Percentiles rank a stretch among this genome's conserved stretches.
Evolutionary conservation across 1,139 yeast genomes (phyloP).

Genomic region (Hemisphaericaspora xylanilytica): DNA sequence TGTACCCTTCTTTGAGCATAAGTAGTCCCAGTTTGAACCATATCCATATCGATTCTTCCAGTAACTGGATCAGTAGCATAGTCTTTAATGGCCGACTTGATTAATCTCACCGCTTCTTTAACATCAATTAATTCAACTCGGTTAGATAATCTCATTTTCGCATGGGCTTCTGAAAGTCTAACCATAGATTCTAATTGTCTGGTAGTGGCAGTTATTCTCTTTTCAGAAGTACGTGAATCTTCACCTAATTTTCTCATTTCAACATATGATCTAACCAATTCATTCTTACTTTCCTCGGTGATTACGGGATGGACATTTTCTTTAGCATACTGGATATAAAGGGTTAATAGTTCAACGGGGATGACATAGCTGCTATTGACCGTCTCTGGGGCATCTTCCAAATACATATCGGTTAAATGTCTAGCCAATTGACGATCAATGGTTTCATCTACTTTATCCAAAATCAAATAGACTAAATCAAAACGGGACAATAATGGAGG

Average conservation of each 20-base stretch:
- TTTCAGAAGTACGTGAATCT: slow-evolving; percentile 80
- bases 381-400: slow-evolving; percentile 80
- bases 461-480: slow-evolving; percentile 85
- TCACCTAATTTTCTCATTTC: slow-evolving; percentile 95
- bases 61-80: slow-evolving; percentile 98
- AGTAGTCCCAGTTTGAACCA: slow-evolving; percentile 94
- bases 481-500: slow-evolving; percentile 94
- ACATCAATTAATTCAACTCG: slow-evolving; percentile 79
- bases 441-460: slow-evolving; percentile 88
- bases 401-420: slow-evolving; percentile 87
- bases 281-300: slow-evolving; percentile 77
- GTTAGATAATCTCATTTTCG: slow-evolving; percentile 83
- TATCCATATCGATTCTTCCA: slow-evolving; percentile 95
- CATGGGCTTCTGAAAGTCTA: slow-evolving; percentile 93
- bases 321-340: slow-evolving; percentile 89
- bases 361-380: slow-evolving; percentile 66
- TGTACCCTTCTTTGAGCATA: slow-evolving; percentile 79
- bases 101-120: slow-evolving; percentile 89
- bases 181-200: slow-evolving; percentile 96
- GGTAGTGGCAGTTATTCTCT: slow-evolving; percentile 95
- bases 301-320: slow-evolving; percentile 76
- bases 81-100: slow-evolving; percentile 91
- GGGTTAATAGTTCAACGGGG: slow-evolving; percentile 83
- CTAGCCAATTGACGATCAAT: slow-evolving; percentile 83
- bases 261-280: slow-evolving; percentile 85